Evolutionary conservation across 1,284 basidiomycete species (phyloP), one percentile per base, ranked within the genome.

Genomic region (Pterulicium gracile): DNA sequence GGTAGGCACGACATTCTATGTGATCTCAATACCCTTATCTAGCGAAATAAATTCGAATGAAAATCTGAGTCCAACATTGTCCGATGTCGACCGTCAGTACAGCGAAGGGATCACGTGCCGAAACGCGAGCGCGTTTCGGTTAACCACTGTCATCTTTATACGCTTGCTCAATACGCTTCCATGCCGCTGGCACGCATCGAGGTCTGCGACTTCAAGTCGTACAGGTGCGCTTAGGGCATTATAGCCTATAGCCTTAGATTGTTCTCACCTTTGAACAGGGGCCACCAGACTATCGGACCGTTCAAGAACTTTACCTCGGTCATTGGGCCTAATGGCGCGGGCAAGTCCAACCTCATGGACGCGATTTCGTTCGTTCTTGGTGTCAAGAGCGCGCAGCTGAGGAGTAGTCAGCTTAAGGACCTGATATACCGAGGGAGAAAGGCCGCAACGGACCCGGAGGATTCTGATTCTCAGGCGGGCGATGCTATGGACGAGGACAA

Each of bases 261-360:
- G 2, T 44, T 19, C 22, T 22, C 42, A 41, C 15, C 17, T 43
- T 45, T n/a, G n/a, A 61, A 50, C 58, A 84, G 88, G 52, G 87
- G 87, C 40, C 83, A 86, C 58, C 89, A 91, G 63, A 75, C 77
- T 35, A 90, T 95, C 43, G 92, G 92, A 0, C 93, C 93, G 3
- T 95, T 96, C 69, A 79, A 76, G 60, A 81, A 86, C 56, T 98
- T 98, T 65, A 95, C 92, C 0, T 94, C 91, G 14, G 79, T 98
- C 54, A 98, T 97, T 56, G 96, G 96, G 19, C 95, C 96, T 40
- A 98, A 99, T 83, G 96, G 96, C 49, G 93, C 94, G 2, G 96
- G 96, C 53, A 98, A 99, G 63, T 95, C 91, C 24, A 99, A 99
- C 62, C 79, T 98, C 52, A 98, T 98, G 96, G 96, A 99, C 62